phyloP scores from a whole-genome alignment of 2,329 filamentous ascomycete genomes.

The Fusarium newnesense region DNA sequence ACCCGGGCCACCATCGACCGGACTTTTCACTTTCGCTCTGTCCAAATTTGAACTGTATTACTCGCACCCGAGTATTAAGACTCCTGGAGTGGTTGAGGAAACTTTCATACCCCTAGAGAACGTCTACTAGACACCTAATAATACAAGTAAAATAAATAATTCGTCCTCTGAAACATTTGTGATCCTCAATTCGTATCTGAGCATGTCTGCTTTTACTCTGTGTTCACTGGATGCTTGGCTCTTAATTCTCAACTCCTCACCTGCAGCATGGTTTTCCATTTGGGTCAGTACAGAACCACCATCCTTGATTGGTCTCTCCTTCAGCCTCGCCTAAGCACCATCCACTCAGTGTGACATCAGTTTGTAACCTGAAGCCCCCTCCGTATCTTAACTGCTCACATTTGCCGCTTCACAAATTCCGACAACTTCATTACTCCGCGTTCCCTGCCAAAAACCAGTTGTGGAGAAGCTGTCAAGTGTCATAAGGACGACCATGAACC shows the following conservation, averaged over 20 bases:
- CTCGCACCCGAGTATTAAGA: slow-evolving; percentile 50
- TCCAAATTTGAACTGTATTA: slow-evolving; percentile 55
- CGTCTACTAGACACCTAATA: slow-evolving; percentile 56
- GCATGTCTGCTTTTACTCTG: background rate
- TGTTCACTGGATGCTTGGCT: background rate
- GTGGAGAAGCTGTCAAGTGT: background rate
- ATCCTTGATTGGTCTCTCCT: background rate
- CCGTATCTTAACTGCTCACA: background rate
- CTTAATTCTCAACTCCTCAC: background rate
- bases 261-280: background rate
- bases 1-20: slow-evolving; percentile 51
- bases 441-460: background rate
- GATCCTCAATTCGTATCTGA: background rate
- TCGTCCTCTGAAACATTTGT: background rate
- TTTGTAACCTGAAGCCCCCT: background rate
- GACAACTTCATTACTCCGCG: background rate
- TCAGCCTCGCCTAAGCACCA: background rate
- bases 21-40: slow-evolving; percentile 53
- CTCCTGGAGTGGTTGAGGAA: slow-evolving; percentile 50
- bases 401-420: background rate
- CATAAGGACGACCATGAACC: slow-evolving; percentile 43
- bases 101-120: slow-evolving; percentile 53
- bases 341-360: background rate
- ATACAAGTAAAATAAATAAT: slow-evolving; percentile 55
- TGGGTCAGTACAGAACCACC: background rate